Base-by-base conservation (phyloP, 331 rosid genomes). In the Ulmus americana region DNA sequence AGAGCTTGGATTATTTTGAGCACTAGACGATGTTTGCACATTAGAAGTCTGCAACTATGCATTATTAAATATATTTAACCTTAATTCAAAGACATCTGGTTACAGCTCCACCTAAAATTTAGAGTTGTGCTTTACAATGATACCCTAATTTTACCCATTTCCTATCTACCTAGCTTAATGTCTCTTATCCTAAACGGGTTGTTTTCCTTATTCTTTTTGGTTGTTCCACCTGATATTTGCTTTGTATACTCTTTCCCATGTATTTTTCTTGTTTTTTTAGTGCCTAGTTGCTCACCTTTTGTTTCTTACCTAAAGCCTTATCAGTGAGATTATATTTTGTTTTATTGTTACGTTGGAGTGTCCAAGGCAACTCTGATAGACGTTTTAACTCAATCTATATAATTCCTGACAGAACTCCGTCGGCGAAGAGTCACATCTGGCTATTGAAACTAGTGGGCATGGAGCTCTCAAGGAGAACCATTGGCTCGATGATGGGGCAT, bases 401-500 rank as follows among this genome's bases (percentile, higher is more conserved):
- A 38, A 47, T 84, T 46, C 67, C 69, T 84, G 68, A 59, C 90
- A 91, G 97, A 91, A 91, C 64, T 83, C 89, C 39, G 10, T 82
- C 8, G 89, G 96, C 0, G 94, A 88, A 84, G 97, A 88, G 63
- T 91, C 96, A 20, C 95, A 91, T 85, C 73, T 91, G 76, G 96
- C 97, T 64, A 88, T 91, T 78, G 97, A 91, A 80, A 91, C 97
- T 57, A 91, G 97, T 77, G 97, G 97, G 39, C 97, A 88, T 74
- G 97, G 97, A 73, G 96, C 97, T 75, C 95, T 91, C 44, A 91
- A 88, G 87, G 97, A 92, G 86, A 92, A 92, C 69, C 85, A 81
- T 72, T 92, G 97, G 96, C 96, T 92, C 71, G 97, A 92, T 51
- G 96, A 92, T 74, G 97, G 97, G 45, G 97, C 97, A 55, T 92